phyloP scores from a whole-genome alignment of 768 basidiomycete genomes.

The Chalciporus chontae region DNA sequence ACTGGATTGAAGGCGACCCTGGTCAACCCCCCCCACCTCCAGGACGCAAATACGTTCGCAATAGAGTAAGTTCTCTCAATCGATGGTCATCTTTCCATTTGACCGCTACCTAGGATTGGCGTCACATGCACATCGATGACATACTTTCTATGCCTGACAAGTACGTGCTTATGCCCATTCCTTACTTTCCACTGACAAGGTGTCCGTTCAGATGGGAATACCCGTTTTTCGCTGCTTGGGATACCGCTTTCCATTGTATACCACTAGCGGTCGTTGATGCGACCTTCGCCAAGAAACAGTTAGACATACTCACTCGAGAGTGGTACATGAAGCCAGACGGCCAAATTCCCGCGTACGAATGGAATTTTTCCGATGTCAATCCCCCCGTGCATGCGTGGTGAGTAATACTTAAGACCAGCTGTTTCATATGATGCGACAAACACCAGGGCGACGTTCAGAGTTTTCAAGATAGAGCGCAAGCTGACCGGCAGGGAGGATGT shows the following conservation, averaged over 20 bases:
- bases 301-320: conserved; percentile 92
- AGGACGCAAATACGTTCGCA: conserved; percentile 79
- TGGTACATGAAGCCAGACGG: conserved; percentile 99
- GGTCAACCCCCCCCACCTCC: conserved; percentile 93
- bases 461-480: conserved; percentile 99
- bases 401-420: conserved; percentile 11
- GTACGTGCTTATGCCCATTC: conserved; percentile 37
- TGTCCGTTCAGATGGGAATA: conserved; percentile 79
- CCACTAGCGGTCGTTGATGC: conserved; percentile 96
- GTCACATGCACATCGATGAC: conserved; percentile 92
- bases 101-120: conserved; percentile 69
- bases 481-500: conserved; percentile 88
- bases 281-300: conserved; percentile 93
- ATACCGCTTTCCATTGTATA: conserved; percentile 99
- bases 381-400: conserved; percentile 98
- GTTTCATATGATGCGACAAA: conserved; percentile 1
- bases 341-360: conserved; percentile 98
- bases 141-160: conserved; percentile 99
- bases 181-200: conserved; percentile 3
- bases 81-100: not conserved
- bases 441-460: conserved; percentile 87
- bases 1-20: conserved; percentile 95
- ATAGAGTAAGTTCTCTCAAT: conserved; percentile 50
- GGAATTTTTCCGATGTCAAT: conserved; percentile 99
- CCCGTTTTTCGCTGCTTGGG: conserved; percentile 98